Percentiles rank a stretch among this genome's conserved stretches.
Conservation (phyloP, 192 early-diverging fungal species). For the Glomus cerebriforme region DNA sequence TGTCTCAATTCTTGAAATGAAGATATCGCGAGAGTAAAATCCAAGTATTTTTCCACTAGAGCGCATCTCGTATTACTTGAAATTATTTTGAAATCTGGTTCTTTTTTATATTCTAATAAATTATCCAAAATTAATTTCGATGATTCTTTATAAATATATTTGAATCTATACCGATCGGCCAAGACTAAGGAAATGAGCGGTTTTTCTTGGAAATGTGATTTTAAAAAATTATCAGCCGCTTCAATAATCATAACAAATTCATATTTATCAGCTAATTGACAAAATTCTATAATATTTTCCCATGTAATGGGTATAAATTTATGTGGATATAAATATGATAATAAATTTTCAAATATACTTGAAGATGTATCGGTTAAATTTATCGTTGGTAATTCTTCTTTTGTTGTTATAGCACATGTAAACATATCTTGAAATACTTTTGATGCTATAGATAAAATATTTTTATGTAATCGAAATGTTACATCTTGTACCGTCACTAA, state of each 20-base stretch:
- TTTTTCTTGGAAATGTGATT: not conserved
- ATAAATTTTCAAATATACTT: not conserved
- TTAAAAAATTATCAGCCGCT: not conserved
- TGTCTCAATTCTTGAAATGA: not conserved
- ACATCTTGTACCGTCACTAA: not conserved
- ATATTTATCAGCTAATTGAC: constrained; percentile 10
- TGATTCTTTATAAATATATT: not conserved
- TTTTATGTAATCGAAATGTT: constrained; percentile 20
- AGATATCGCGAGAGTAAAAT: not conserved
- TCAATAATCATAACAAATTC: not conserved
- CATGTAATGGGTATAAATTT: not conserved
- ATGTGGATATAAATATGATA: not conserved
- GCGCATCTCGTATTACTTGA: not conserved
- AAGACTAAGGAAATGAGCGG: not conserved
- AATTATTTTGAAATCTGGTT: not conserved
- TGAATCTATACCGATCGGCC: not conserved
- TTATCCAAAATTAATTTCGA: constrained; percentile 13
- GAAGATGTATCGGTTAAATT: not conserved
- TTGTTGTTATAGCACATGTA: not conserved
- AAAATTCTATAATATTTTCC: not conserved
- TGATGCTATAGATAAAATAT: constrained; percentile 13
- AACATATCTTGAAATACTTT: constrained; percentile 25
- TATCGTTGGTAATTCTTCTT: not conserved
- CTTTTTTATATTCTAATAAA: not conserved
- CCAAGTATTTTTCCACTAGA: not conserved